Percentiles rank a stretch among this genome's conserved stretches.
phyloP scores from a whole-genome alignment of 495 filamentous ascomycete genomes.

The Clohesyomyces aquaticus region DNA sequence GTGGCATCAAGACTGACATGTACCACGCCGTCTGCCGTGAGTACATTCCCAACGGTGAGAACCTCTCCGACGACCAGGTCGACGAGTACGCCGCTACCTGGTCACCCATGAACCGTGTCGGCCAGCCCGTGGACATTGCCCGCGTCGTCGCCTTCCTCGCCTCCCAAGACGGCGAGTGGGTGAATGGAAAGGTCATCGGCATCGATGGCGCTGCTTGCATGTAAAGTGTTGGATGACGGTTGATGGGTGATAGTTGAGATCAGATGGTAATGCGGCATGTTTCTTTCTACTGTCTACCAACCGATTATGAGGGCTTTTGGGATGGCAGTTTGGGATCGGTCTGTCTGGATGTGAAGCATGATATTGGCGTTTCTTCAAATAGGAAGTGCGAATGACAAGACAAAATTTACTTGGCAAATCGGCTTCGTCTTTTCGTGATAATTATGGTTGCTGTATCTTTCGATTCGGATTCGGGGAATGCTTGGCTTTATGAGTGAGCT shows the following conservation, averaged over 20 bases:
- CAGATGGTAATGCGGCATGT: neutral
- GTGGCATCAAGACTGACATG: constrained; percentile 73
- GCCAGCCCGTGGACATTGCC: constrained; percentile 66
- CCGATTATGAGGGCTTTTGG: neutral
- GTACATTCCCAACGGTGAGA: constrained; percentile 64
- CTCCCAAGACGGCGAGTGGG: constrained; percentile 67
- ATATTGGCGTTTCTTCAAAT: neutral
- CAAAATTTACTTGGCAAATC: no score
- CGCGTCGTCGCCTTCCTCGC: constrained; percentile 68
- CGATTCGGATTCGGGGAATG: neutral
- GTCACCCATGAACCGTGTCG: constrained; percentile 64
- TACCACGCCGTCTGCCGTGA: constrained; percentile 66
- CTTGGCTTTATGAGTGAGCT: neutral
- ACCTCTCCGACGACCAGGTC: constrained; percentile 52
- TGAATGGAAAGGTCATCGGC: constrained; percentile 63
- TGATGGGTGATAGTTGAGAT: no score
- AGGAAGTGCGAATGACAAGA: neutral
- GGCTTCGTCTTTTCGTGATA: no score
- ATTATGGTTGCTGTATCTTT: neutral
- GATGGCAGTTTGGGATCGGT: neutral
- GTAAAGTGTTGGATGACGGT: constrained; percentile 27
- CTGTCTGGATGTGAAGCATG: constrained; percentile 1
- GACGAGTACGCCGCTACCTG: constrained; percentile 58
- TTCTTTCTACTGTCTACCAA: neutral
- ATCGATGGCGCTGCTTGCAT: constrained; percentile 44